These are phyloP conservation scores for Venturia pyrina DNA, from an alignment of 2,329 filamentous ascomycete species.

Conservation along the genomic window DNA sequence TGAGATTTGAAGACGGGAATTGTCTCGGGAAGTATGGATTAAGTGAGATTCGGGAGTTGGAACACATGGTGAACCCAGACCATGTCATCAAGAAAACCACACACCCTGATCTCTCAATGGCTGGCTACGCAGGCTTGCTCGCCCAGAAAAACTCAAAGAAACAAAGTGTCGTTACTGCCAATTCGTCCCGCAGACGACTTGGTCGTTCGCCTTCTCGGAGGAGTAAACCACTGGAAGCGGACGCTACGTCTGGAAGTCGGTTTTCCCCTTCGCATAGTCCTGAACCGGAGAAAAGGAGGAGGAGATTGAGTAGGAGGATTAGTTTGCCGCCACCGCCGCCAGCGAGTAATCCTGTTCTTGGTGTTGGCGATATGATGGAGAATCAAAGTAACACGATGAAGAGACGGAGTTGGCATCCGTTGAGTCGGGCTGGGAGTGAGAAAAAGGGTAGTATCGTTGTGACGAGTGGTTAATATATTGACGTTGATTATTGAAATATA, in stretches of 20 bases:
- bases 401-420: conserved; percentile 2
- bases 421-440: background rate
- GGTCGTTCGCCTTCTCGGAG: background rate
- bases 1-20: background rate
- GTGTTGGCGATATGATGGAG: background rate
- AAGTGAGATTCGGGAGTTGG: background rate
- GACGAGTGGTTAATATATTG: background rate
- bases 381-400: background rate
- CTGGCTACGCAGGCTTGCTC: background rate
- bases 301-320: background rate
- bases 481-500: no score
- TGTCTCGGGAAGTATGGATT: background rate
- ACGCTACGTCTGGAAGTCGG: background rate
- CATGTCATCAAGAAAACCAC: background rate
- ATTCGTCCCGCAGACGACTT: background rate
- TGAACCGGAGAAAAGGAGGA: background rate
- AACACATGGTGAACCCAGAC: background rate
- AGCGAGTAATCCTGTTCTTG: background rate
- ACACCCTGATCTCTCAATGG: background rate
- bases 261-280: background rate
- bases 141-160: background rate
- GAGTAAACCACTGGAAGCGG: background rate
- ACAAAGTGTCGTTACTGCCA: background rate
- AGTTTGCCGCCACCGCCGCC: background rate
- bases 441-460: background rate